Conservation (phyloP, 2,329 filamentous ascomycete genomes). For the Fusarium chuoi region DNA sequence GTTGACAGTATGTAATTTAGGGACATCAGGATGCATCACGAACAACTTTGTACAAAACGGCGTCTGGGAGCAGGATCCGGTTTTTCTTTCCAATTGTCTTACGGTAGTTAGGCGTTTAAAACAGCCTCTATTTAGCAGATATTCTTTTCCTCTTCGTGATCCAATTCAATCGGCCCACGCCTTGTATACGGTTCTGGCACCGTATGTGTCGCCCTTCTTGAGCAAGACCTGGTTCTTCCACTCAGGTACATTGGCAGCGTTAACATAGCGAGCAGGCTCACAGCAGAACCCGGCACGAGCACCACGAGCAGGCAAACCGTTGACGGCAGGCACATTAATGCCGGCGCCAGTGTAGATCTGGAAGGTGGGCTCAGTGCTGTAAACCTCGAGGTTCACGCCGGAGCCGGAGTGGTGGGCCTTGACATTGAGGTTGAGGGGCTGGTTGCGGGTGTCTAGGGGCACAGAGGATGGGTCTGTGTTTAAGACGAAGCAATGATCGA, state of each 20-base stretch:
- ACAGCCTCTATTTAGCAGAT: conserved; percentile 16
- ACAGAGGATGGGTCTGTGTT: conserved; percentile 69
- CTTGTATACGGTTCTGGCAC: conserved; percentile 82
- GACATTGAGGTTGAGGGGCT: conserved; percentile 74
- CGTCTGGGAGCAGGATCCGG: background rate
- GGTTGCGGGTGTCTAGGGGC: conserved; percentile 72
- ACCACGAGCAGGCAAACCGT: conserved; percentile 70
- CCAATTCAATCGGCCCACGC: conserved; percentile 75
- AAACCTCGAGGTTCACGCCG: conserved; percentile 83
- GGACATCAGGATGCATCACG: conserved; percentile 27
- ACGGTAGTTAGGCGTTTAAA: conserved; percentile 24
- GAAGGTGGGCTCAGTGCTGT: conserved; percentile 94
- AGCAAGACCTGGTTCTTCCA: conserved; percentile 84
- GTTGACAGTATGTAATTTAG: conserved; percentile 2
- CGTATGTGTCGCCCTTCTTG: conserved; percentile 87
- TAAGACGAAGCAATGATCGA: conserved; percentile 92
- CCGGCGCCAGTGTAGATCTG: conserved; percentile 95
- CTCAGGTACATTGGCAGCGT: conserved; percentile 82
- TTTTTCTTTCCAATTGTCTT: conserved; percentile 9
- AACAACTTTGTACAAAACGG: conserved; percentile 27
- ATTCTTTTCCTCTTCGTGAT: conserved; percentile 2
- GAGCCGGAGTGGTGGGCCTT: conserved; percentile 78
- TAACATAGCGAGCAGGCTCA: conserved; percentile 91
- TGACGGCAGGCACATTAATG: conserved; percentile 78
- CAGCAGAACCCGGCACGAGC: conserved; percentile 85